phyloP scores from a whole-genome alignment of 129 eudicot genomes.

The Chrysanthemum lavandulifolium region DNA sequence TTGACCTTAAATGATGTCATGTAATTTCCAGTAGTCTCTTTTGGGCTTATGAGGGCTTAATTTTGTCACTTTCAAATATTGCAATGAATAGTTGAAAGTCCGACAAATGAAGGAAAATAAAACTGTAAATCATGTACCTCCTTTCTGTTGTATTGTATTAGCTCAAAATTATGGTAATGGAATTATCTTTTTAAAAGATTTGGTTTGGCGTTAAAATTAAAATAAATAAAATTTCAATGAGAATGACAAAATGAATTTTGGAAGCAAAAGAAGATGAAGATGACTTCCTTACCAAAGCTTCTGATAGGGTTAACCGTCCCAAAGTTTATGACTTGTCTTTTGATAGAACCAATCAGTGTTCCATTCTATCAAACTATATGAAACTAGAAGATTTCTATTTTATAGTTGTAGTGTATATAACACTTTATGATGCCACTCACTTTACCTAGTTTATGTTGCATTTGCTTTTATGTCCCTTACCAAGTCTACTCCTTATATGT shows the following conservation, averaged over 20 bases:
- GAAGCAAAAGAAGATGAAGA: neutral
- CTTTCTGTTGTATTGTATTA: neutral
- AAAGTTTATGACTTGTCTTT: neutral
- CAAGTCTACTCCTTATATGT: neutral
- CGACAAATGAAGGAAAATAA: too few relatives aligned
- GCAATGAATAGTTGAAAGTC: too few relatives aligned
- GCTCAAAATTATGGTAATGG: neutral
- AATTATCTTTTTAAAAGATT: neutral
- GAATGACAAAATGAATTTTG: neutral
- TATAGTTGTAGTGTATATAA: neutral
- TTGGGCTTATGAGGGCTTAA: too few relatives aligned
- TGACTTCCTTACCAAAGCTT: neutral
- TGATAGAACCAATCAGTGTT: neutral
- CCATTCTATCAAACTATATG: neutral
- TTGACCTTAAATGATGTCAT: neutral
- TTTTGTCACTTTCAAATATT: too few relatives aligned
- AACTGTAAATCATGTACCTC: too few relatives aligned
- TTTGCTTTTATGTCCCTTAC: neutral
- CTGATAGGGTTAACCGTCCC: neutral
- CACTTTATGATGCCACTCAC: neutral
- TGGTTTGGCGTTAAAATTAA: neutral
- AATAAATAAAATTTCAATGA: neutral
- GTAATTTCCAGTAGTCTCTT: too few relatives aligned
- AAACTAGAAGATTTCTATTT: neutral
- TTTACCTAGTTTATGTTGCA: neutral